phyloP scores from a whole-genome alignment of 2,329 filamentous ascomycete species.

The Cadophora sp. region DNA sequence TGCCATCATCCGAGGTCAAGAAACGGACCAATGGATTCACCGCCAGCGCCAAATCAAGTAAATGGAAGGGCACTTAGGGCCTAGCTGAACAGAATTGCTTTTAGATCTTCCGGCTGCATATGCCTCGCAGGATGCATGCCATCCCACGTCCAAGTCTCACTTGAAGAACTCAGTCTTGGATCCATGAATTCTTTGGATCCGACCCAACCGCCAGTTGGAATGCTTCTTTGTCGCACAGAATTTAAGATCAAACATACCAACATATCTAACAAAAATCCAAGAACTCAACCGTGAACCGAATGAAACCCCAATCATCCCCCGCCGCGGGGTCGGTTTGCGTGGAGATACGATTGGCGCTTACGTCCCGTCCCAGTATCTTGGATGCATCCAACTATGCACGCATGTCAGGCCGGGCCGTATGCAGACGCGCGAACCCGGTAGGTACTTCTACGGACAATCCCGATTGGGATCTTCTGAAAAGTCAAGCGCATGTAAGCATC shows the following conservation, averaged over 20 bases:
- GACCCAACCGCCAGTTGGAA: no score
- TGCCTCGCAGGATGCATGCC: not conserved
- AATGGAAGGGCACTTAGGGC: not conserved
- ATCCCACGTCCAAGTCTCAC: not conserved
- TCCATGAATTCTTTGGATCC: not conserved
- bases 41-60: not conserved
- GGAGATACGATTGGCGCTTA: slow-evolving; percentile 1
- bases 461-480: not conserved
- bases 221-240: not conserved
- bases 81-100: not conserved
- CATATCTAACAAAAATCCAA: not conserved
- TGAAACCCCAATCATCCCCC: not conserved
- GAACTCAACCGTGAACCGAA: not conserved
- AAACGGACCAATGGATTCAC: no score
- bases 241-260: not conserved
- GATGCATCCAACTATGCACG: slow-evolving; percentile 1
- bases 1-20: not conserved
- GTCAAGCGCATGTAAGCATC: slow-evolving; percentile 10
- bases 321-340: not conserved
- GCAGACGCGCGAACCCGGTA: slow-evolving; percentile 1
- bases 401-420: slow-evolving; percentile 4
- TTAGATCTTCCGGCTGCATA: slow-evolving; percentile 6
- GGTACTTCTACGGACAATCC: not conserved
- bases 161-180: no score
- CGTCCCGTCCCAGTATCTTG: not conserved